These are phyloP conservation scores for Royoungia palumana DNA, from an alignment of 768 basidiomycete genomes.

Conservation along the genomic window DNA sequence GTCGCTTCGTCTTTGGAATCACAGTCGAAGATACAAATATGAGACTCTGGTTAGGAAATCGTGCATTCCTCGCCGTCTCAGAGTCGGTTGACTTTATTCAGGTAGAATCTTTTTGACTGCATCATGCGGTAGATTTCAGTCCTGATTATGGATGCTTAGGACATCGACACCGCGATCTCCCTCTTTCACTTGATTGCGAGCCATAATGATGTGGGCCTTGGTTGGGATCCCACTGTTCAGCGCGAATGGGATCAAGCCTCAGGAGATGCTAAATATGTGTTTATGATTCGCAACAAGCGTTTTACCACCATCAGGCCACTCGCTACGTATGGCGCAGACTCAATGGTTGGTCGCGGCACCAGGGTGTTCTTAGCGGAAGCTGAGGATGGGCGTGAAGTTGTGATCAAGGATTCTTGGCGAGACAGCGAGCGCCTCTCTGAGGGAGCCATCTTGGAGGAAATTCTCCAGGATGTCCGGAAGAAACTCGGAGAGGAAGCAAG, in stretches of 20 bases:
- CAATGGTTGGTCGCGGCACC: not conserved
- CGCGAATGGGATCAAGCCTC: too few relatives aligned
- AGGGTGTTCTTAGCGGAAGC: constrained; percentile 8
- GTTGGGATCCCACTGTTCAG: constrained; percentile 9
- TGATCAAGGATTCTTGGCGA: constrained; percentile 12
- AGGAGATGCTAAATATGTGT: not conserved
- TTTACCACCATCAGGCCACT: not conserved
- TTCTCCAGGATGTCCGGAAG: not conserved
- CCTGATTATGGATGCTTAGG: too few relatives aligned
- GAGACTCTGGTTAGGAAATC: constrained; percentile 26
- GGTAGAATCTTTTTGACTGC: too few relatives aligned
- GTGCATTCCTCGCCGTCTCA: not conserved
- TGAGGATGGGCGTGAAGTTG: not conserved
- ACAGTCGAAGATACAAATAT: constrained; percentile 22
- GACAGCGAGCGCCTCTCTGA: not conserved
- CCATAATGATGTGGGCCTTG: too few relatives aligned
- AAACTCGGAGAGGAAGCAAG: not conserved
- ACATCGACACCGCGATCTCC: not conserved
- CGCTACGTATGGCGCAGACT: constrained; percentile 1
- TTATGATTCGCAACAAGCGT: not conserved
- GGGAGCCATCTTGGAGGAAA: not conserved
- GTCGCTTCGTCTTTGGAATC: constrained; percentile 27
- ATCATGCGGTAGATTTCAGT: too few relatives aligned
- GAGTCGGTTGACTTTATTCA: not conserved
- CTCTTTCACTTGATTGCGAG: constrained; percentile 11